A percentile compares a stretch with the other conserved stretches of the same genome.
These are phyloP conservation scores for Arabidopsis hybrid DNA, from an alignment of 441 rosid species.

Conservation along the genomic window DNA sequence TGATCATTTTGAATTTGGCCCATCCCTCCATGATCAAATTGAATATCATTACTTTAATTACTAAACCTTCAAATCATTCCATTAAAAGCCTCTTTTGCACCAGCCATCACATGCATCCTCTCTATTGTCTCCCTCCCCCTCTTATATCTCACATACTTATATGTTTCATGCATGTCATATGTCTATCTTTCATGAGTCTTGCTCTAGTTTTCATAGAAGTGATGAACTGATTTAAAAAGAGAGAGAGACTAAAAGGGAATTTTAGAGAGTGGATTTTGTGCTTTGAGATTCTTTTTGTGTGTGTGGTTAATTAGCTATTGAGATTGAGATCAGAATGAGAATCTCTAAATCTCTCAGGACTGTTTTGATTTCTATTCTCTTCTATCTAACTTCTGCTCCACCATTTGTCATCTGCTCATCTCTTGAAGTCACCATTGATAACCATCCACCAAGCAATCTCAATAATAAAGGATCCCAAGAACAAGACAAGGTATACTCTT, in stretches of 20 bases:
- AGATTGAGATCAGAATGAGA: conserved; percentile 50
- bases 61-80: conserved; percentile 38
- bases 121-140: conserved; percentile 36
- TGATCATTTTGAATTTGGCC: conserved; percentile 36
- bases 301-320: conserved; percentile 25
- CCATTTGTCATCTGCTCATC: conserved; percentile 53
- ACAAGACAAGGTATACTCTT: conserved; percentile 50
- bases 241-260: conserved; percentile 18
- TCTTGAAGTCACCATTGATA: conserved; percentile 45
- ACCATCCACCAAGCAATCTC: conserved; percentile 40
- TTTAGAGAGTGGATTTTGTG: conserved; percentile 8
- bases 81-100: conserved; percentile 41
- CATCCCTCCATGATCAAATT: conserved; percentile 42
- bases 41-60: conserved; percentile 40
- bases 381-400: conserved; percentile 38
- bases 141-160: conserved; percentile 24
- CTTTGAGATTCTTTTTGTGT: conserved; percentile 19
- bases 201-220: conserved; percentile 29
- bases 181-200: conserved; percentile 35
- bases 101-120: conserved; percentile 45
- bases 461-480: conserved; percentile 44
- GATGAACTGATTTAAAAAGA: conserved; percentile 26
- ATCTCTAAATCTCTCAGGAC: conserved; percentile 27
- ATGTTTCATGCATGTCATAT: conserved; percentile 30
- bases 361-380: conserved; percentile 31